These are phyloP conservation scores for Calophaca sinica DNA, from an alignment of 306 rosid genomes.

Conservation along the genomic window DNA sequence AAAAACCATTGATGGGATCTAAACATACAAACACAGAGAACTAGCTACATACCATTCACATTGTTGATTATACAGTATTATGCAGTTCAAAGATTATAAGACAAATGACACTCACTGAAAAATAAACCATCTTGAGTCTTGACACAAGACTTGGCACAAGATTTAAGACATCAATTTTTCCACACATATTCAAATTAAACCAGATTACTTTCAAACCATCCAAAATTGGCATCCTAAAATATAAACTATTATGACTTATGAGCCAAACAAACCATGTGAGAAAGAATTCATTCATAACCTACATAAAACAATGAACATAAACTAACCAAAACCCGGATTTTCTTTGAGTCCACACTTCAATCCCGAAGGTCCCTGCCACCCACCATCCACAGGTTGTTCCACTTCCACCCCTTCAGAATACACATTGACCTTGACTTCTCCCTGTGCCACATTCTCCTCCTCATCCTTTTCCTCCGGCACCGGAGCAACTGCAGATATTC, in stretches of 20 bases:
- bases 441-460: slow-evolving; percentile 50
- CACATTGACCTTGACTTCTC: slow-evolving; percentile 57
- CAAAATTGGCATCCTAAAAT: slow-evolving; percentile 10
- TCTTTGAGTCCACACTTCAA: slow-evolving; percentile 80
- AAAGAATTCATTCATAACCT: neutral
- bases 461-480: slow-evolving; percentile 59
- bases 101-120: too few relatives aligned
- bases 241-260: neutral
- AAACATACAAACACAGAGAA: slow-evolving; percentile 14
- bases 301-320: slow-evolving; percentile 24
- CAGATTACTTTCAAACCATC: neutral
- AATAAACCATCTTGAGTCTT: too few relatives aligned
- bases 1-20: neutral
- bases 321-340: slow-evolving; percentile 85
- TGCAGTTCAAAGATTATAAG: too few relatives aligned
- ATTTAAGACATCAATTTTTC: slow-evolving; percentile 8
- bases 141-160: too few relatives aligned
- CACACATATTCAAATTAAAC: slow-evolving; percentile 19
- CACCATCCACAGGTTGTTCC: slow-evolving; percentile 54
- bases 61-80: too few relatives aligned
- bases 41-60: neutral
- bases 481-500: slow-evolving; percentile 56
- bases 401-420: slow-evolving; percentile 61
- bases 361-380: slow-evolving; percentile 59
- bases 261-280: slow-evolving; percentile 10